A percentile compares a stretch with the other conserved stretches of the same genome.
phyloP scores from a whole-genome alignment of 1,284 basidiomycete species.

The Gomphus sp. region DNA sequence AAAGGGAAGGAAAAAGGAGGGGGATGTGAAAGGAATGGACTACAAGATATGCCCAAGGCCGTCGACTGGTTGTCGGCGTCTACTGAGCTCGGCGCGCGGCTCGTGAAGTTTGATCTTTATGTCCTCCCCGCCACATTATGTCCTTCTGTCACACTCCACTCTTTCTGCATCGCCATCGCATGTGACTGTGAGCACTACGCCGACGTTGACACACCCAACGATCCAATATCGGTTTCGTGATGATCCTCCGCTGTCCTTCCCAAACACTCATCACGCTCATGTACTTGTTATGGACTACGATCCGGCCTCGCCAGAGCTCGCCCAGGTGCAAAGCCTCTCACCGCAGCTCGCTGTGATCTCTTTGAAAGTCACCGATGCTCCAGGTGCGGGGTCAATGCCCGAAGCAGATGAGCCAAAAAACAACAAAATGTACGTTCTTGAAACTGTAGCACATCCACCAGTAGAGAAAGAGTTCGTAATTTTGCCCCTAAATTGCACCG shows the following conservation, averaged over 20 bases:
- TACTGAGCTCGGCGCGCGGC: background rate
- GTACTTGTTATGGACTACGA: conserved; percentile 64
- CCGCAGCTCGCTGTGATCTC: conserved; percentile 46
- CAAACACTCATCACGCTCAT: conserved; percentile 49
- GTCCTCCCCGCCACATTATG: conserved; percentile 38
- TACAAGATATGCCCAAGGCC: background rate
- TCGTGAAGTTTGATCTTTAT: background rate
- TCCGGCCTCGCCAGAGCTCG: conserved; percentile 22
- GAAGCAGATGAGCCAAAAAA: conserved; percentile 40
- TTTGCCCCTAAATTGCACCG: background rate
- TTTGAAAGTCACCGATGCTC: conserved; percentile 53
- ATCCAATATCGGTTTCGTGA: conserved; percentile 79
- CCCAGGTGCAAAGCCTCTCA: conserved; percentile 54
- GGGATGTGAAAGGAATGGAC: background rate
- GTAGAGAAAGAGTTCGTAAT: background rate
- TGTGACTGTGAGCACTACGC: conserved; percentile 16
- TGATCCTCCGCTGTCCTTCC: conserved; percentile 54
- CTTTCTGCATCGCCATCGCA: conserved; percentile 19
- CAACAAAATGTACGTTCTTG: conserved; percentile 64
- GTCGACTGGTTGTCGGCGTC: background rate
- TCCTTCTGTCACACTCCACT: conserved; percentile 50
- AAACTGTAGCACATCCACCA: conserved; percentile 37
- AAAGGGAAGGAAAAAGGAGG: background rate
- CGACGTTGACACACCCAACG: conserved; percentile 47
- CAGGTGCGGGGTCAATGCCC: conserved; percentile 26